These are phyloP conservation scores for Neocucurbitaria cava DNA, from an alignment of 2,329 filamentous ascomycete species.

Conservation along the genomic window DNA sequence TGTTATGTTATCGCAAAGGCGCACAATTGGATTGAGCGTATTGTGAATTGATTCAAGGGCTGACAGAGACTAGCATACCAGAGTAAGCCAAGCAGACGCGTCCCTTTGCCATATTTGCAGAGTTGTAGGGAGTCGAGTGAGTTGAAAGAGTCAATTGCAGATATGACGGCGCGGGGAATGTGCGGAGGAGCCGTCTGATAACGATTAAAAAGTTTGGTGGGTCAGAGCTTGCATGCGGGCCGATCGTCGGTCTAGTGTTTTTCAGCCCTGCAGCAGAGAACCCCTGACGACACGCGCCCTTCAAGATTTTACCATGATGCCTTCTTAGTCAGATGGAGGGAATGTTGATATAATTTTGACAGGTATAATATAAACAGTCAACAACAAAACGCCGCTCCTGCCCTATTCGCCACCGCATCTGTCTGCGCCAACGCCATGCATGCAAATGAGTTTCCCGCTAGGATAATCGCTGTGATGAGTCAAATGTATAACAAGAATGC, in stretches of 20 bases:
- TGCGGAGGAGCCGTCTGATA: conserved; percentile 26
- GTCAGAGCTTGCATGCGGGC: conserved; percentile 25
- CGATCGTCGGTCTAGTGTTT: conserved; percentile 22
- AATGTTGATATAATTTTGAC: background rate
- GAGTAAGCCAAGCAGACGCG: conserved; percentile 60
- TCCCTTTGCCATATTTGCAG: conserved; percentile 48
- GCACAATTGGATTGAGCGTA: too few relatives aligned
- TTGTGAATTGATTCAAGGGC: background rate
- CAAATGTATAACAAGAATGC: background rate
- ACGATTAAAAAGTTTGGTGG: conserved; percentile 22
- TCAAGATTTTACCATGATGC: background rate
- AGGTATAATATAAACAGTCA: background rate
- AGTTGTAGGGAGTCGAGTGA: conserved; percentile 7
- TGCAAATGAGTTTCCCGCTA: conserved; percentile 9
- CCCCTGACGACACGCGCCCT: background rate
- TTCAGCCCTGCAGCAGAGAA: conserved; percentile 1
- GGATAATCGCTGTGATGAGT: background rate
- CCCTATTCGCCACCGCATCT: background rate
- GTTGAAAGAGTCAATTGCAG: conserved; percentile 23
- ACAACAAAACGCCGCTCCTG: background rate
- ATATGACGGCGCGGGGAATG: conserved; percentile 15
- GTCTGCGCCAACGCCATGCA: conserved; percentile 9
- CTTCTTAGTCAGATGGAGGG: background rate
- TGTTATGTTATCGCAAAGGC: background rate
- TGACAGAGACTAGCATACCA: conserved; percentile 34